Conservation (phyloP, 495 filamentous ascomycete species). For the Aspergillus cristatus region DNA sequence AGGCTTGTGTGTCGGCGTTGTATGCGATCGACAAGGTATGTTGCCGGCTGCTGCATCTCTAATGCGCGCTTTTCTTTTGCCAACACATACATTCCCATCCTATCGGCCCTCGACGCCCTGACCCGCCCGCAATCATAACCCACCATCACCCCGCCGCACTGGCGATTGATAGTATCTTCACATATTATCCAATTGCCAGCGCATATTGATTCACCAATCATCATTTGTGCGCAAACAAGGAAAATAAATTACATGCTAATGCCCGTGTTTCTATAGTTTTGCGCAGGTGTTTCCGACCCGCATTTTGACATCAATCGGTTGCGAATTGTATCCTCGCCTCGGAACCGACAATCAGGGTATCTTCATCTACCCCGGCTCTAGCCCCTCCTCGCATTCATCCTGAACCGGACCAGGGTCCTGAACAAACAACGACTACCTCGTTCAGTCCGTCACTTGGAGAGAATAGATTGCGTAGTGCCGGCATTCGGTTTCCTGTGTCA, state of each 20-base stretch:
- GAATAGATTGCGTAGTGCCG: constrained; percentile 26
- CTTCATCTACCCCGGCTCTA: constrained; percentile 11
- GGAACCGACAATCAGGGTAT: constrained; percentile 16
- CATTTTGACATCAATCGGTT: constrained; percentile 16
- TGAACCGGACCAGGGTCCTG: too few species aligned
- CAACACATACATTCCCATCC: constrained; percentile 41
- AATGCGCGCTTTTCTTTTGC: constrained; percentile 31
- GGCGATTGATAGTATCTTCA: constrained; percentile 10
- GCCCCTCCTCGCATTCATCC: background rate
- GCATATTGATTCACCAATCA: constrained; percentile 7
- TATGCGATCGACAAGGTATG: constrained; percentile 38
- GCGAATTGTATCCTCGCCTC: constrained; percentile 12
- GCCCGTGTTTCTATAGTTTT: constrained; percentile 14
- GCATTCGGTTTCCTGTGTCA: constrained; percentile 2
- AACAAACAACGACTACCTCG: too few species aligned
- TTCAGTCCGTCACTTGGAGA: constrained; percentile 16
- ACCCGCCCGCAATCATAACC: too few species aligned
- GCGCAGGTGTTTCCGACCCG: constrained; percentile 10
- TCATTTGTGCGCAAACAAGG: constrained; percentile 27
- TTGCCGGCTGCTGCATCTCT: constrained; percentile 25
- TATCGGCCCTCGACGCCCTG: too few species aligned
- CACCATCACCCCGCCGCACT: too few species aligned
- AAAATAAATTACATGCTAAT: constrained; percentile 27
- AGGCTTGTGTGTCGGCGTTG: constrained; percentile 13
- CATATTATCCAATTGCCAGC: constrained; percentile 15